Base-by-base conservation (phyloP, 257 asterid species). In the Fraxinus pennsylvanica region DNA sequence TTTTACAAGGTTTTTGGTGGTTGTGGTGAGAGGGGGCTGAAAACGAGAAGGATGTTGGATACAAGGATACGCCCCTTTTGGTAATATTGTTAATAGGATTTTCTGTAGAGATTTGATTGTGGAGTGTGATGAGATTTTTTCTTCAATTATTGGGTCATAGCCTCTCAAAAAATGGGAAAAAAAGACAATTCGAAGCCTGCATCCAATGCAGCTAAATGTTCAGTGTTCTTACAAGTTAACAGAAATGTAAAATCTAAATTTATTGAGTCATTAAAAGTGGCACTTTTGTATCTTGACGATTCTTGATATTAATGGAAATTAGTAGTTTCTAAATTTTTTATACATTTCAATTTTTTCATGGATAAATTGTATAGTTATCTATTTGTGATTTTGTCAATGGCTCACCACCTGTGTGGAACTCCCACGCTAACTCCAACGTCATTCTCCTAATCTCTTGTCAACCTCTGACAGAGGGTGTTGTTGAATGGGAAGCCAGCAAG, bases 401-500 rank as follows among this genome's bases (percentile, higher is more conserved):
- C 27, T 27, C 57, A 61, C 38, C 30, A 22, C 32, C 22, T 81
- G 9, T 70, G 54, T 66, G 43, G 72, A 63, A 36, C 75, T 38
- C 78, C 63, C 66, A 21, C 27, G 52, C 29, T 75, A 59, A 66
- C 65, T 61, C 65, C 43, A 54, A 68, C 14, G 22, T 61, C 65
- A 39, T 74, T 65, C 71, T 69, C 74, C 77, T 27, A 75, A 77
- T 78, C 65, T 80, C 71, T 72, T 66, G 33, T 52, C 29, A 75
- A 81, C 67, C 27, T 52, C 72, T 81, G 69, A 54, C 83, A 93
- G 98, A 93, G 96, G 85, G 75, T 90, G 63, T 68, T 80, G 72
- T 57, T 86, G 84, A 91, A 90, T 78, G 97, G 95, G 72, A 93
- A 86, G 81, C 74, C 88, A 71, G 63, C 88, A 43, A 91, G 90